These are phyloP conservation scores for Gastrodia elata DNA, from an alignment of 106 monocot species.

Conservation along the genomic window DNA sequence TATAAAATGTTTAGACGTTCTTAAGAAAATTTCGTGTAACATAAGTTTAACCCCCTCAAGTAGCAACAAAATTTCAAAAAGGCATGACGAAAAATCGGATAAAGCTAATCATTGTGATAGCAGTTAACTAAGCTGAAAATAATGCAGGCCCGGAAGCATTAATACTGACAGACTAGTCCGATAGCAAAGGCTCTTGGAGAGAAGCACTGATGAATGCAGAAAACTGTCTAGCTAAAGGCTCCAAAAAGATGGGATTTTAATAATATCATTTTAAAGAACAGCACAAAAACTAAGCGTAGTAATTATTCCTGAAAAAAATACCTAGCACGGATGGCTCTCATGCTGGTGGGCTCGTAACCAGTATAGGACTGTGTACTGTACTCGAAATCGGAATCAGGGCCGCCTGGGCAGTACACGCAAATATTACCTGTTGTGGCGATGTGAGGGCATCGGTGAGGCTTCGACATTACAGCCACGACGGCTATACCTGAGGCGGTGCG, in stretches of 20 bases:
- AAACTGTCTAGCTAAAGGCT: too few species aligned
- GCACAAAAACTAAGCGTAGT: too few species aligned
- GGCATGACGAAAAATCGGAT: background rate
- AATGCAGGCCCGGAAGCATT: too few species aligned
- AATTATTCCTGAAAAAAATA: too few species aligned
- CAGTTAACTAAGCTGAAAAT: too few species aligned
- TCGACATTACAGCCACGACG: conserved; percentile 98
- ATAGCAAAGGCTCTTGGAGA: too few species aligned
- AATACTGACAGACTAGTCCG: too few species aligned
- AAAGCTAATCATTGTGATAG: background rate
- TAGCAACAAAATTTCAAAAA: background rate
- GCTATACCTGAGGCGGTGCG: conserved; percentile 98
- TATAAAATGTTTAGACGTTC: background rate
- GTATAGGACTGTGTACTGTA: conserved; percentile 99
- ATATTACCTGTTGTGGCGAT: conserved; percentile 96
- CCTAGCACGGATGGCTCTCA: conserved; percentile 97
- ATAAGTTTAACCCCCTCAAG: background rate
- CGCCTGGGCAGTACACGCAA: conserved; percentile 96
- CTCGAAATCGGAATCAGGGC: conserved; percentile 98
- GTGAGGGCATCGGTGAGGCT: conserved; percentile 96
- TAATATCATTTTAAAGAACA: too few species aligned
- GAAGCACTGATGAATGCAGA: too few species aligned
- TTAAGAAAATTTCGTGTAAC: background rate
- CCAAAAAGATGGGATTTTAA: too few species aligned
- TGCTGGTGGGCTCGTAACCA: conserved; percentile 98